Evolutionary conservation across 192 early-diverging fungal species (phyloP), one percentile per base, ranked within the genome.

Genomic region (Pecoramyces ruminantium): DNA sequence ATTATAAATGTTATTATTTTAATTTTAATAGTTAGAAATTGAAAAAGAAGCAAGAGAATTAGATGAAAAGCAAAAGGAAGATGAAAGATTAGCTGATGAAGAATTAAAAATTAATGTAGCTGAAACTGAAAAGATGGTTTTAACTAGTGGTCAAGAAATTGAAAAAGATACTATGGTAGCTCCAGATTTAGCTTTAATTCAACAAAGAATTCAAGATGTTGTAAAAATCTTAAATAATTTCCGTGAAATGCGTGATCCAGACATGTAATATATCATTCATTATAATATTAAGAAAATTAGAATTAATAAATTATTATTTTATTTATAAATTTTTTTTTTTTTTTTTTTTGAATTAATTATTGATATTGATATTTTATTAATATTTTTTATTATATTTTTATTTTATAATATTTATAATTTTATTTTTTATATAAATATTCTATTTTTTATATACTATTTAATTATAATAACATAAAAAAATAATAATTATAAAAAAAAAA

Each of bases 161-260:
- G 89, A 92, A 17, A 86, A 90, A 51, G 87, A 89, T n/a, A 78
- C 83, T 81, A 84, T 85, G 38, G 87, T 88, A 67, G 77, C 86
- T 28, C 88, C 89, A 42, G 94, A 97, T 83, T 83, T 96, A 78
- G 82, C 88, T 28, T 84, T 93, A 28, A 92, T 97, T 77, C 92
- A 94, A 77, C 90, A 91, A 58, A 93, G 96, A 27, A 97, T 99
- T 79, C 91, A 94, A 83, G 97, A 99, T 79, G 92, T 96, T 77
- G 89, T 96, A 78, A 91, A 92, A 79, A 92, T 97, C 2, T 87
- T 99, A 58, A 92, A 91, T 88, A 95, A 97, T 87, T 99, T 99
- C 84, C 89, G 90, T 39, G 91, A 94, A 29, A 85, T 96, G 83
- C 90, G 93, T 25, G 93, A 96, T 58, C 90, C 89, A 38, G 86